phyloP scores from a whole-genome alignment of 176 grass and related monocot genomes.

The Neostapfia colusana region DNA sequence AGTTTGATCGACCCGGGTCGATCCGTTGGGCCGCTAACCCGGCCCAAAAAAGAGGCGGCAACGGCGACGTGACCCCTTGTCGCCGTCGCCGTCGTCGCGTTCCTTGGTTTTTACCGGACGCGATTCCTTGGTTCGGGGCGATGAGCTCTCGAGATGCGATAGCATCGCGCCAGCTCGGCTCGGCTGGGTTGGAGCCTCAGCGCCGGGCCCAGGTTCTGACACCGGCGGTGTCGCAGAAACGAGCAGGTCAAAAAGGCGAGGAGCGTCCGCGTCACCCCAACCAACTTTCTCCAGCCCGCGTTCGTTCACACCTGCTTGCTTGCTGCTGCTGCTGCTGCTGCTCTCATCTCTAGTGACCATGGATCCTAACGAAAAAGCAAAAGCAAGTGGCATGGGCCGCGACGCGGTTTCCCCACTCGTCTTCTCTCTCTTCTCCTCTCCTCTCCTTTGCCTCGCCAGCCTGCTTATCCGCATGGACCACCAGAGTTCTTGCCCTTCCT shows the following conservation, averaged over 20 bases:
- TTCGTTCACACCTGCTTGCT: neutral
- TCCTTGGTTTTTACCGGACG: too few relatives aligned
- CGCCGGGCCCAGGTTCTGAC: neutral
- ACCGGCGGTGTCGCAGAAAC: neutral
- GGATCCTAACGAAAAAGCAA: too few relatives aligned
- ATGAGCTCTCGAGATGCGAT: neutral
- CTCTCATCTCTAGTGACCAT: too few relatives aligned
- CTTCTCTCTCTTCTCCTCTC: neutral
- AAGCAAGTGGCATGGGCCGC: neutral
- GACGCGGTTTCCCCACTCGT: slow-evolving; percentile 9
- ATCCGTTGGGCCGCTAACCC: too few relatives aligned
- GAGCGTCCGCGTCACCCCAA: slow-evolving; percentile 6
- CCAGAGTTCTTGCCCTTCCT: neutral
- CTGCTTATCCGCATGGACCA: neutral
- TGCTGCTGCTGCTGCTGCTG: too few relatives aligned
- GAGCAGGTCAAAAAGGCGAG: neutral
- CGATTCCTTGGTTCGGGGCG: too few relatives aligned
- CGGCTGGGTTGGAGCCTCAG: neutral
- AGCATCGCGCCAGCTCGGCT: neutral
- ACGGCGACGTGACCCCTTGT: too few relatives aligned
- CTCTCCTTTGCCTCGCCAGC: neutral
- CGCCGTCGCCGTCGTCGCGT: too few relatives aligned
- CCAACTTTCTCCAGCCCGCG: too few relatives aligned
- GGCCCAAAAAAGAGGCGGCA: too few relatives aligned
- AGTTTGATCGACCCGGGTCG: too few relatives aligned